Conservation (phyloP, 495 filamentous ascomycete genomes). For the Immersiella caudata region DNA sequence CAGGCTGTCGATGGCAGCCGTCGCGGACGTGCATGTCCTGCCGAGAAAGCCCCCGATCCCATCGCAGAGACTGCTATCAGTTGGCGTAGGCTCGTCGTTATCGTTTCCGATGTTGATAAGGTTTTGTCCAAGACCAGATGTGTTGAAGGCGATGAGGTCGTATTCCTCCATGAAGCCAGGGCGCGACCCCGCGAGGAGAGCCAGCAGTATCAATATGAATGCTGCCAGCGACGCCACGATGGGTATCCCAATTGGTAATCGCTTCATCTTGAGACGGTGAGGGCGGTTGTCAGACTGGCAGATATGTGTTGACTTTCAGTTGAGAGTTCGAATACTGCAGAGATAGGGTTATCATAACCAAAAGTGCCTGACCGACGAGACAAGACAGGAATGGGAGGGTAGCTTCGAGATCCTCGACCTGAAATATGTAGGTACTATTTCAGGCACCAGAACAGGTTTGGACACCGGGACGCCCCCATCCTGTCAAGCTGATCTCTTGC, state of each 20-base stretch:
- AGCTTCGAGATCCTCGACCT: not conserved
- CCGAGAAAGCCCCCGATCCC: slow-evolving; percentile 27
- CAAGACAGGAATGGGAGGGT: not conserved
- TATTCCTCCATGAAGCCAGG: slow-evolving; percentile 63
- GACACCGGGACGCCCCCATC: not conserved
- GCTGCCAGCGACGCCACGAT: slow-evolving; percentile 48
- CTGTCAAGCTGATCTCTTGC: not conserved
- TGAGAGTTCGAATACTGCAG: not conserved
- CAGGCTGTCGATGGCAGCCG: slow-evolving; percentile 36
- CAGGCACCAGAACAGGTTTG: slow-evolving; percentile 2
- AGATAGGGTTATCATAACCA: not conserved
- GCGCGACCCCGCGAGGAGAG: slow-evolving; percentile 69
- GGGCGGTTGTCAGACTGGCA: not conserved
- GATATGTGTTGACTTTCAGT: not conserved
- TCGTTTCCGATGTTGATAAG: slow-evolving; percentile 38
- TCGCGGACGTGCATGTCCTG: slow-evolving; percentile 32
- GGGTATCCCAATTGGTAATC: slow-evolving; percentile 24
- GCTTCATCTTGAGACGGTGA: slow-evolving; percentile 22
- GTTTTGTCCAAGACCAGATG: slow-evolving; percentile 60
- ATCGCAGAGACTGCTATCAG: slow-evolving; percentile 17
- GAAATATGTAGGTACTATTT: not conserved
- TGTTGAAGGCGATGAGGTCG: slow-evolving; percentile 68
- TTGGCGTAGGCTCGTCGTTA: slow-evolving; percentile 13
- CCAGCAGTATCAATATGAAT: slow-evolving; percentile 69
- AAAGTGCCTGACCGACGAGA: not conserved